phyloP scores from a whole-genome alignment of 768 basidiomycete species.

The Neoboletus magnificus region DNA sequence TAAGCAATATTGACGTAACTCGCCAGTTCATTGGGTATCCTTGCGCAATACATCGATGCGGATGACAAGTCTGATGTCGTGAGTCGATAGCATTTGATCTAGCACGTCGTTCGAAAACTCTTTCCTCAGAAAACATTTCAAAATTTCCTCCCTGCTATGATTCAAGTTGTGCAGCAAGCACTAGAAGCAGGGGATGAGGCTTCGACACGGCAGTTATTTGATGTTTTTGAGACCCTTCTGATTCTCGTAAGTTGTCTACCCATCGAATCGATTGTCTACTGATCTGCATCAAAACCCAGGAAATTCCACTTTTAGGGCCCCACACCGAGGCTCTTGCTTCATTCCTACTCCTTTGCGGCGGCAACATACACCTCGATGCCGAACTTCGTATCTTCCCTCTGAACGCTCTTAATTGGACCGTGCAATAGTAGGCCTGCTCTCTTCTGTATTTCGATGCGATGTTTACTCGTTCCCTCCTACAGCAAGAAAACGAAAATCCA shows the following conservation, averaged over 20 bases:
- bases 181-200: conserved; percentile 77
- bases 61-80: conserved; percentile 89
- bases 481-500: conserved; percentile 98
- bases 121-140: conserved; percentile 76
- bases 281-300: conserved; percentile 43
- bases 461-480: conserved; percentile 8
- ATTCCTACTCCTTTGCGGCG: conserved; percentile 84
- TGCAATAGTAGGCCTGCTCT: conserved; percentile 72
- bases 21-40: conserved; percentile 76
- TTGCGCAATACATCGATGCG: conserved; percentile 87
- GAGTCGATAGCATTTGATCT: conserved; percentile 29
- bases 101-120: neutral
- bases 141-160: conserved; percentile 79
- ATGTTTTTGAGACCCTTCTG: conserved; percentile 92
- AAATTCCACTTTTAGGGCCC: conserved; percentile 89
- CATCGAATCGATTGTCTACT: neutral
- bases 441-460: neutral
- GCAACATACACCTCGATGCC: conserved; percentile 67
- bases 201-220: conserved; percentile 85
- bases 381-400: conserved; percentile 88
- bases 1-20: conserved; percentile 3
- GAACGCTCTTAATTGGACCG: conserved; percentile 94
- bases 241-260: conserved; percentile 62
- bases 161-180: conserved; percentile 81
- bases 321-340: conserved; percentile 84